Base-by-base conservation (phyloP, 768 basidiomycete genomes). In the Lanmaoa pseudosensibilis region DNA sequence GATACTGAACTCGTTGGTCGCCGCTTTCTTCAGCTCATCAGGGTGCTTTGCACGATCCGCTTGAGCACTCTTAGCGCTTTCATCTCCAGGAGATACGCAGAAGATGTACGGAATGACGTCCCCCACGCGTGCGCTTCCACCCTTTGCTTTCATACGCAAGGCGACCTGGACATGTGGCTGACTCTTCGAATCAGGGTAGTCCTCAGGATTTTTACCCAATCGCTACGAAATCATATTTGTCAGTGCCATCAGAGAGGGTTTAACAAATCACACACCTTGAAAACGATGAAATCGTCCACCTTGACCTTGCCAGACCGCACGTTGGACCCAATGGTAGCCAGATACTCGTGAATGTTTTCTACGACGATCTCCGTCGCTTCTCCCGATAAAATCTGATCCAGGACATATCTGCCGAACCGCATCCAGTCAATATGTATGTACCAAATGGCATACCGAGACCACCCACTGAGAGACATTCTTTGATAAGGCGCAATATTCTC, bases 91-190 rank as follows among this genome's bases (percentile, higher is more conserved):
- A 4, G 82, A 79, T 2, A 90, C 64, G 68, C 96, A 98, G 71
- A 99, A 98, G 38, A 98, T 81, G 70, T 99, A 99, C 0, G 95
- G 87, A 55, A 99, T 92, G 54, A 99, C 96, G 68, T 98, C 95
- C 45, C 97, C 95, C 1, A 80, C 81, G 33, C 87, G 86, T 0
- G 93, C 91, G 12, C 83, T 84, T 7, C 82, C 85, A 33, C 94
- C 93, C 60, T 83, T 89, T 5, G 84, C 79, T 74, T 94, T 95
- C 87, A 96, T 83, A 38, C 91, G 82, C 47, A 97, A 75, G 0
- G 95, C 96, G 18, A 99, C 97, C 66, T 97, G 94, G 2, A 98
- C 96, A 65, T 99, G 97, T 2, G 97, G 97, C 64, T 95, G 95
- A 38, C 79, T 86, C 73, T 98, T 98, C 8, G 85, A 90, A 68